These are phyloP conservation scores for Podaxis sp. DNA, from an alignment of 768 basidiomycete species.

Conservation along the genomic window DNA sequence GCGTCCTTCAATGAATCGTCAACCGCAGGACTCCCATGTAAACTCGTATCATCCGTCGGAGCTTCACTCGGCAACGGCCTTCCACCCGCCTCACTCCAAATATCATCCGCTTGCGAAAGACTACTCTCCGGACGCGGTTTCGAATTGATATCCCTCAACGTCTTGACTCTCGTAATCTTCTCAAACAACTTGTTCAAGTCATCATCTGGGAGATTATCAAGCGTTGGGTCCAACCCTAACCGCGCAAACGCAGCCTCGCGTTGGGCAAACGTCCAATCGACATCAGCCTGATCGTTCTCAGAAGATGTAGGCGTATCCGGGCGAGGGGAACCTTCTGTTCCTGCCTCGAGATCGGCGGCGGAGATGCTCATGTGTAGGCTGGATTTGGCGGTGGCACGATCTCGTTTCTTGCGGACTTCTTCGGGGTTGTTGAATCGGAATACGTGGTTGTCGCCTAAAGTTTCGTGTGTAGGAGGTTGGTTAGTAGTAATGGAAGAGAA, in stretches of 20 bases:
- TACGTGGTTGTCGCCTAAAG: slow-evolving; percentile 88
- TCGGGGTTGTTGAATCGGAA: slow-evolving; percentile 97
- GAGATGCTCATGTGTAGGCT: slow-evolving; percentile 64
- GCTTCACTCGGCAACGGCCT: slow-evolving; percentile 75
- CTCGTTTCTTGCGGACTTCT: slow-evolving; percentile 88
- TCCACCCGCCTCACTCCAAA: slow-evolving; percentile 83
- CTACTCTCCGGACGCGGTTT: slow-evolving; percentile 90
- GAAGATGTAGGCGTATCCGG: slow-evolving; percentile 78
- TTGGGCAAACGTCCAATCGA: slow-evolving; percentile 98
- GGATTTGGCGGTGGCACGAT: slow-evolving; percentile 74
- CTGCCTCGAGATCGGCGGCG: slow-evolving; percentile 62
- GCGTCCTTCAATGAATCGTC: slow-evolving; percentile 66
- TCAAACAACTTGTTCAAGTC: slow-evolving; percentile 93
- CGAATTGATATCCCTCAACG: slow-evolving; percentile 75
- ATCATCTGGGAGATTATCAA: slow-evolving; percentile 92
- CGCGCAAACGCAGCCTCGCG: slow-evolving; percentile 89
- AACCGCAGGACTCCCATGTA: slow-evolving; percentile 72
- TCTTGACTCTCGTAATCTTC: slow-evolving; percentile 91
- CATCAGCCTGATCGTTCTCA: slow-evolving; percentile 61
- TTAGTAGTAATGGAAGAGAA: slow-evolving; percentile 13
- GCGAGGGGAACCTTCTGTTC: slow-evolving; percentile 49
- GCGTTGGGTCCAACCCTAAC: slow-evolving; percentile 81
- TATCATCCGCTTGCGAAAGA: slow-evolving; percentile 79
- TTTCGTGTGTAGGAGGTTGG: slow-evolving; percentile 6
- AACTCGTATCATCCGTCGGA: slow-evolving; percentile 84